Conservation (phyloP, 345 rosid genomes). For the Arabis alpina region DNA sequence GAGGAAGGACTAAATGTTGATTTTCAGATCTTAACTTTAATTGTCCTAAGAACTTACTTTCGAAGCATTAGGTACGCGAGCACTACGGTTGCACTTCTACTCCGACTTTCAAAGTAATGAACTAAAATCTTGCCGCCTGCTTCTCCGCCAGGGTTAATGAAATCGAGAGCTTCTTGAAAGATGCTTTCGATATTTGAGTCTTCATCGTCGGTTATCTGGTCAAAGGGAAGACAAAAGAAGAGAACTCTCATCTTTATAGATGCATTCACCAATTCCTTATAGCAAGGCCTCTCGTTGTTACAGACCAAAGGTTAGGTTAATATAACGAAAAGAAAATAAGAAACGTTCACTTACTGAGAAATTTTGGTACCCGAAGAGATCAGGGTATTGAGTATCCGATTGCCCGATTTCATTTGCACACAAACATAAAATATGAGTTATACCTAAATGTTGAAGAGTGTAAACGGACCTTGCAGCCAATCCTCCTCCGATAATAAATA, state of each 20-base stretch:
- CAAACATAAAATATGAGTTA: slow-evolving; percentile 82
- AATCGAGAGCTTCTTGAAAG: slow-evolving; percentile 82
- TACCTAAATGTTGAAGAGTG: slow-evolving; percentile 80
- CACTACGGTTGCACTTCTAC: slow-evolving; percentile 95
- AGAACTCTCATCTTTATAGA: slow-evolving; percentile 33
- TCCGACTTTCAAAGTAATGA: slow-evolving; percentile 98
- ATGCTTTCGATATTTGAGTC: slow-evolving; percentile 78
- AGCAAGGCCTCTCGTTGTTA: background rate
- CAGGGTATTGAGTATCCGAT: slow-evolving; percentile 86
- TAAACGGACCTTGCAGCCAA: slow-evolving; percentile 87
- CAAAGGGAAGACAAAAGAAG: slow-evolving; percentile 40
- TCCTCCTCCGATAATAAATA: slow-evolving; percentile 94
- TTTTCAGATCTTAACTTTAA: background rate
- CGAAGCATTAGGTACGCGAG: slow-evolving; percentile 87
- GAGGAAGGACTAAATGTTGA: background rate
- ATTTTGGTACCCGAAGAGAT: slow-evolving; percentile 76
- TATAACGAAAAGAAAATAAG: slow-evolving; percentile 8
- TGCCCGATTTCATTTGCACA: slow-evolving; percentile 99
- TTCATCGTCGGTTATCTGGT: slow-evolving; percentile 81
- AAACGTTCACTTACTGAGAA: slow-evolving; percentile 67
- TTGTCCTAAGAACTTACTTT: slow-evolving; percentile 61
- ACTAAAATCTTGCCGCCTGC: slow-evolving; percentile 76
- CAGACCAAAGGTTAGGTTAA: background rate
- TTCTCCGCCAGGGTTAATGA: slow-evolving; percentile 80
- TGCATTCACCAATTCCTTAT: background rate